These are phyloP conservation scores for Blastobotrys aristatus DNA, from an alignment of 1,139 yeast genomes.

Conservation along the genomic window DNA sequence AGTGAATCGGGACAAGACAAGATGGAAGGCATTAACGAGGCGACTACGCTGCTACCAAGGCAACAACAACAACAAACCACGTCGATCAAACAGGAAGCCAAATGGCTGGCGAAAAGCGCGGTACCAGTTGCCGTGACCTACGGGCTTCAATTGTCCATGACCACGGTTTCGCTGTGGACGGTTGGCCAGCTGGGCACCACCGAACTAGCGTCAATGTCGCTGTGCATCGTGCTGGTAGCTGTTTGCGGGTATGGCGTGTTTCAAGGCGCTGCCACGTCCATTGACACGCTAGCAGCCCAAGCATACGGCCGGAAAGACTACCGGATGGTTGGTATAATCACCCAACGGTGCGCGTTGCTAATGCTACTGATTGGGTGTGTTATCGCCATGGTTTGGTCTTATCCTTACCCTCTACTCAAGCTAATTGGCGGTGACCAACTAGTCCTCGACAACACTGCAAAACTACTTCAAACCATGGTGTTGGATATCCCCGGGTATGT, in stretches of 20 bases:
- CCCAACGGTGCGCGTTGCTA: slow-evolving; percentile 53
- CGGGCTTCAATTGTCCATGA: slow-evolving; percentile 70
- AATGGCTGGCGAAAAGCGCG: slow-evolving; percentile 16
- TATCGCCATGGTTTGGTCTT: slow-evolving; percentile 54
- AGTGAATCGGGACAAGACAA: too few relatives aligned
- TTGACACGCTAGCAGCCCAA: slow-evolving; percentile 79
- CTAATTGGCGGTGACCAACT: slow-evolving; percentile 53
- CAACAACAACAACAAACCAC: neutral
- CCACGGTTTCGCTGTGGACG: slow-evolving; percentile 75
- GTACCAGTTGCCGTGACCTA: slow-evolving; percentile 48
- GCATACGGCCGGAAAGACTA: slow-evolving; percentile 50
- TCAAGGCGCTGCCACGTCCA: slow-evolving; percentile 82
- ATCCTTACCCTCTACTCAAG: slow-evolving; percentile 49
- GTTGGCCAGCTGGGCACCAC: slow-evolving; percentile 77
- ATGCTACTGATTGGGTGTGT: slow-evolving; percentile 40
- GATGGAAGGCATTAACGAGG: too few relatives aligned
- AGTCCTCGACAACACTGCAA: slow-evolving; percentile 57
- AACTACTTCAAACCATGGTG: slow-evolving; percentile 59
- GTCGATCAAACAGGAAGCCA: slow-evolving; percentile 9
- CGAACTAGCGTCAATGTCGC: slow-evolving; percentile 73
- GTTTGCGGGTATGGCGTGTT: slow-evolving; percentile 72
- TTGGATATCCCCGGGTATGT: slow-evolving; percentile 84
- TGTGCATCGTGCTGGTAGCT: slow-evolving; percentile 84
- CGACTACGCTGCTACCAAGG: too few relatives aligned
- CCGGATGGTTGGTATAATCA: slow-evolving; percentile 52